Conservation (phyloP, 129 eudicot genomes). For the Flaveria ramosissima region DNA sequence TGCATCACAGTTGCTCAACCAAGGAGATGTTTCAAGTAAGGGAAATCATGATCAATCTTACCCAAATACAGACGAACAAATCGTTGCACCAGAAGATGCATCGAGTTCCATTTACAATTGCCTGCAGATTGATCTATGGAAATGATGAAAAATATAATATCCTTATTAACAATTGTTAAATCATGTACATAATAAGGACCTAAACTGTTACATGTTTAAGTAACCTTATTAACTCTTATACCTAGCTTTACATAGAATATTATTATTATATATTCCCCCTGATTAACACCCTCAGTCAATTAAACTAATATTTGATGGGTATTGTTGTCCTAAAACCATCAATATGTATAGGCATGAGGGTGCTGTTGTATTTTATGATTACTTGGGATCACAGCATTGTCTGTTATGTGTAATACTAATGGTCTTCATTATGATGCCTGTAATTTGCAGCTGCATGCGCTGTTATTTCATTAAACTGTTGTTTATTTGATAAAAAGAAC, state of each 20-base stretch:
- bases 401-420: constrained; percentile 30
- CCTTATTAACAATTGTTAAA: constrained; percentile 19
- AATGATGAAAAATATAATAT: constrained; percentile 35
- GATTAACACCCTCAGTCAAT: constrained; percentile 25
- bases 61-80: constrained; percentile 18
- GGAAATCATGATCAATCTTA: constrained; percentile 35
- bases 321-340: constrained; percentile 27
- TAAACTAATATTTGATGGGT: constrained; percentile 31
- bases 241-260: constrained; percentile 20
- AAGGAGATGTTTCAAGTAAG: constrained; percentile 55
- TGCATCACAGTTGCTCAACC: constrained; percentile 85
- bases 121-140: constrained; percentile 67
- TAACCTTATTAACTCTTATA: constrained; percentile 17
- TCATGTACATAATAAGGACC: constrained; percentile 34
- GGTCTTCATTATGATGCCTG: constrained; percentile 38
- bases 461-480: constrained; percentile 16
- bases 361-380: constrained; percentile 26
- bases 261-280: constrained; percentile 10
- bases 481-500: constrained; percentile 9
- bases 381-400: constrained; percentile 38
- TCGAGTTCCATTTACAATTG: constrained; percentile 63
- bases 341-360: constrained; percentile 24
- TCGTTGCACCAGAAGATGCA: constrained; percentile 44
- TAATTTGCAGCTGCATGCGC: constrained; percentile 31
- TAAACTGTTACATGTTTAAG: constrained; percentile 28